A percentile compares a stretch with the other conserved stretches of the same genome.
Conservation (phyloP, 2,329 filamentous ascomycete genomes). For the Chaetomiaceae sp. region DNA sequence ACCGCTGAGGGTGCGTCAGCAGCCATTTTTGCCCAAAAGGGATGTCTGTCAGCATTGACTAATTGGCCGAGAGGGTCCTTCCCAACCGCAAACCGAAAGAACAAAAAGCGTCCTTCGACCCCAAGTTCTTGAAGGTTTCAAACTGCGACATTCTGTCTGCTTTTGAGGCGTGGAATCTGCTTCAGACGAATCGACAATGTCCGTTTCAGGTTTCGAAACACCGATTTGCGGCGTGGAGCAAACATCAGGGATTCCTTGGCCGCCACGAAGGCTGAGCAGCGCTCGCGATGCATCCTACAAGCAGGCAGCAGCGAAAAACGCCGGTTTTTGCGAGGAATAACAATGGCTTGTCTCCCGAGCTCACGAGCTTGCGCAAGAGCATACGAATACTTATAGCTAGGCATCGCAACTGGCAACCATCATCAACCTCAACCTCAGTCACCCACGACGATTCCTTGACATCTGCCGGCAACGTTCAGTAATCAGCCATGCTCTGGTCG, state of each 20-base stretch:
- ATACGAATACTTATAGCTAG: constrained; percentile 3
- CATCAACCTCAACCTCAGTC: neutral
- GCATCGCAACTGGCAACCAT: neutral
- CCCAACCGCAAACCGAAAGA: neutral
- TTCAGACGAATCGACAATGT: neutral
- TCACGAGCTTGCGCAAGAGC: neutral
- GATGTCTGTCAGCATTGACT: constrained; percentile 24
- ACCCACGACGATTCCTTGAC: neutral
- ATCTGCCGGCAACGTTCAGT: constrained; percentile 2
- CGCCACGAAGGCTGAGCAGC: constrained; percentile 11
- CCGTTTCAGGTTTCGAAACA: constrained; percentile 11
- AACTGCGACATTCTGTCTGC: neutral
- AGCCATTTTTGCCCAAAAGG: constrained; percentile 9
- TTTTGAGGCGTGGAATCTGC: neutral
- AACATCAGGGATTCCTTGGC: constrained; percentile 1
- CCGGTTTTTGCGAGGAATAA: neutral
- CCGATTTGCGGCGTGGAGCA: constrained; percentile 3
- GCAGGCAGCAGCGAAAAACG: constrained; percentile 15
- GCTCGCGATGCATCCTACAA: constrained; percentile 4
- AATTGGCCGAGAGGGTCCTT: constrained; percentile 9
- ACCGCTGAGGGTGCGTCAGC: constrained; percentile 8
- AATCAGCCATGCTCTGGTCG: neutral
- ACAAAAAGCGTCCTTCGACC: constrained; percentile 9
- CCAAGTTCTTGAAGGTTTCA: neutral
- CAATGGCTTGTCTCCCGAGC: neutral